These are phyloP conservation scores for Monoraphidium neglectum DNA, from an alignment of 139 green algal genomes.

Conservation along the genomic window DNA sequence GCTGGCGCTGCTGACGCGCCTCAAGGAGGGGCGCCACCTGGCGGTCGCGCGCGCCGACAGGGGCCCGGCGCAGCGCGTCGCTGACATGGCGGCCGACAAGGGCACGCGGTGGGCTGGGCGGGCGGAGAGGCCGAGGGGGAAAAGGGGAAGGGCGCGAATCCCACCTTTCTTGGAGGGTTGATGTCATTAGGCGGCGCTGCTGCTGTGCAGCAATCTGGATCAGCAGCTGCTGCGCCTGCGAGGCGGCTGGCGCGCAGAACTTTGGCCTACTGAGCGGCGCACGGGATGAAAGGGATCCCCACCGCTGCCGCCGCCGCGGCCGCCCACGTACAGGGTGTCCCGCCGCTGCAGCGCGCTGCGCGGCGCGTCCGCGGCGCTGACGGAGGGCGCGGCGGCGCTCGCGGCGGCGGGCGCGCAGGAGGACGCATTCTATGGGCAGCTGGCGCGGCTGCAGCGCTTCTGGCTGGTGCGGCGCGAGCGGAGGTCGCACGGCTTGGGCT, in stretches of 20 bases:
- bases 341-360: slow-evolving; percentile 10
- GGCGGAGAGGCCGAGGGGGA: background rate
- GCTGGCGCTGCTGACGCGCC: background rate
- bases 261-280: background rate
- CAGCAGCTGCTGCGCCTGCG: background rate
- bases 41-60: slow-evolving; percentile 5
- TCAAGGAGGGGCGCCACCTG: slow-evolving; percentile 20
- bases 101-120: background rate
- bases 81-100: slow-evolving; percentile 5
- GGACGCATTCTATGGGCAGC: slow-evolving; percentile 22
- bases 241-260: background rate
- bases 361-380: background rate
- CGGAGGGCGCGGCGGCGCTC: slow-evolving; percentile 10
- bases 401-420: slow-evolving; percentile 7
- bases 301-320: too few species aligned
- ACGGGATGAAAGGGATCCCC: too few species aligned
- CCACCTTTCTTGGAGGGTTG: background rate
- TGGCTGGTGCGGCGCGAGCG: slow-evolving; percentile 12
- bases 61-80: background rate
- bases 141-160: background rate
- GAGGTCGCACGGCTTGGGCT: too few species aligned
- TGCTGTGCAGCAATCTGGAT: background rate
- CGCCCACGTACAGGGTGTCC: background rate
- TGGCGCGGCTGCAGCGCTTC: slow-evolving; percentile 23
- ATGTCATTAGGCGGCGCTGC: background rate